Percentiles rank a stretch among this genome's conserved stretches.
Evolutionary conservation across 306 rosid species (phyloP).

Genomic region (Lupinus albus): DNA sequence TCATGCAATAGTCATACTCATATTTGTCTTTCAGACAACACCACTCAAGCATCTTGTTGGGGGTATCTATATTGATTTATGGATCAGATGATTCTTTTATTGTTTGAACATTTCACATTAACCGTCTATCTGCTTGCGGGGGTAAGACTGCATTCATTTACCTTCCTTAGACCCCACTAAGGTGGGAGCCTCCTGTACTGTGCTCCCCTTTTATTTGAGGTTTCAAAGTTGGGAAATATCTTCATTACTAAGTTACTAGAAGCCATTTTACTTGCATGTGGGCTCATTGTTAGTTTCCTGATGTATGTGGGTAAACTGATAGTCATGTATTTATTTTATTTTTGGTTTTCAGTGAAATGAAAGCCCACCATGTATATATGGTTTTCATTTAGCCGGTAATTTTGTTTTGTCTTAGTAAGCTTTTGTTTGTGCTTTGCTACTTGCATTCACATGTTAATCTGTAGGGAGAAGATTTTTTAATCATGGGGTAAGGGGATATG

Average conservation of each 20-base stretch:
- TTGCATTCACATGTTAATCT: neutral
- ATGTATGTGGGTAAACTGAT: too few species aligned
- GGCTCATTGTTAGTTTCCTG: slow-evolving; percentile 15
- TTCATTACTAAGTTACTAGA: slow-evolving; percentile 12
- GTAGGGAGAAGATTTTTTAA: neutral
- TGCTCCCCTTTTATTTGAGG: too few species aligned
- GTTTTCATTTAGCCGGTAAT: slow-evolving; percentile 3
- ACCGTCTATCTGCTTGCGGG: too few species aligned
- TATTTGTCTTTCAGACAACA: slow-evolving; percentile 4
- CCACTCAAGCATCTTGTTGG: slow-evolving; percentile 1
- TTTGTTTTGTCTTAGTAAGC: neutral
- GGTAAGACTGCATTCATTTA: too few species aligned
- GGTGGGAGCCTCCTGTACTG: too few species aligned
- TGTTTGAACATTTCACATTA: neutral
- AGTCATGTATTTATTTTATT: neutral
- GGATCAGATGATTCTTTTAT: neutral
- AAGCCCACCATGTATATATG: neutral
- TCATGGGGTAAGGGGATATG: slow-evolving; percentile 4
- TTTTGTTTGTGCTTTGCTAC: slow-evolving; percentile 26
- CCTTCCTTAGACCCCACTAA: too few species aligned
- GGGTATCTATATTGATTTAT: neutral
- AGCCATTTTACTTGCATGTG: slow-evolving; percentile 12
- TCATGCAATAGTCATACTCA: slow-evolving; percentile 1
- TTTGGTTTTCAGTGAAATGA: slow-evolving; percentile 8
- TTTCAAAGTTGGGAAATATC: neutral